phyloP scores from a whole-genome alignment of 1,284 basidiomycete genomes.

The Lignosus rhinocerotis region DNA sequence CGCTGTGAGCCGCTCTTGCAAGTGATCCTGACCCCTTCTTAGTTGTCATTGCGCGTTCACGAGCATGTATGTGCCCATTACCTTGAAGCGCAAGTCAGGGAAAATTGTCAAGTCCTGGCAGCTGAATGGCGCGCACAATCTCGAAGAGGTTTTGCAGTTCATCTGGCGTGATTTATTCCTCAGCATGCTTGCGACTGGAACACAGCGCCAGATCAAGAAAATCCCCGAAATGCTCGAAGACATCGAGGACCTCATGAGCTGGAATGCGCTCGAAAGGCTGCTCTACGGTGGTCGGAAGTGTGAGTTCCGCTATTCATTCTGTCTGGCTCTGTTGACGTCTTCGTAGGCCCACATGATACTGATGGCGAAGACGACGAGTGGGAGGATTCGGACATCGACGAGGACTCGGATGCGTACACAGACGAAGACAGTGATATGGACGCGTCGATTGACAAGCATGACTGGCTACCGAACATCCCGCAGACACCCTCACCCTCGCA shows the following conservation, averaged over 20 bases:
- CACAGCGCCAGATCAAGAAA: slow-evolving; percentile 35
- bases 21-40: background rate
- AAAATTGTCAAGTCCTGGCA: slow-evolving; percentile 50
- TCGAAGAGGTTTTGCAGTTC: slow-evolving; percentile 56
- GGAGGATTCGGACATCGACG: slow-evolving; percentile 17
- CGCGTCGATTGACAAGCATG: slow-evolving; percentile 3
- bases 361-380: slow-evolving; percentile 36
- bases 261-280: slow-evolving; percentile 51
- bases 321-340: background rate
- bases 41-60: slow-evolving; percentile 51
- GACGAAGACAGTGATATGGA: slow-evolving; percentile 29
- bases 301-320: slow-evolving; percentile 27
- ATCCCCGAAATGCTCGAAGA: slow-evolving; percentile 57
- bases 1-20: background rate
- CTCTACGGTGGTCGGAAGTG: slow-evolving; percentile 50
- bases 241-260: slow-evolving; percentile 49
- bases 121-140: slow-evolving; percentile 48
- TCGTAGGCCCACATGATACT: slow-evolving; percentile 25
- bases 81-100: slow-evolving; percentile 42
- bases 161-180: slow-evolving; percentile 69
- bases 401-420: slow-evolving; percentile 24
- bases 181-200: slow-evolving; percentile 46
- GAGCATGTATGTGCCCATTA: slow-evolving; percentile 47
- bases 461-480: slow-evolving; percentile 9
- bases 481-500: slow-evolving; percentile 36